Percentiles rank a stretch among this genome's conserved stretches.
Evolutionary conservation across 2,329 filamentous ascomycete species (phyloP).

Genomic region (Fusarium temperatum): DNA sequence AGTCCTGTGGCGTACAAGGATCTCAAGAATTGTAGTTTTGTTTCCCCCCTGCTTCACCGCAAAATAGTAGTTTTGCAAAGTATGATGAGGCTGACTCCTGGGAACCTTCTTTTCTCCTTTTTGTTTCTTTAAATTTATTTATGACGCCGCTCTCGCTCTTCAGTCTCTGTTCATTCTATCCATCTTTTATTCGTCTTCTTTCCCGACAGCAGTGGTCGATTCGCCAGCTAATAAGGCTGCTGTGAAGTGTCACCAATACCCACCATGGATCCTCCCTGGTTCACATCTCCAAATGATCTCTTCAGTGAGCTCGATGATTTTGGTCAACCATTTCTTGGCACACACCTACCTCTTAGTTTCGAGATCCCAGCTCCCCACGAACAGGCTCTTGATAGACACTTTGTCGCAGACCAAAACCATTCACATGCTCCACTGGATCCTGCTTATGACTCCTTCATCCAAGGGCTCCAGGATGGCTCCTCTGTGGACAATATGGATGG

Average conservation of each 20-base stretch:
- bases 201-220: neutral
- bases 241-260: neutral
- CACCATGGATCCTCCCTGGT: neutral
- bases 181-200: neutral
- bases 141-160: neutral
- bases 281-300: neutral
- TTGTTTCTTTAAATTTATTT: neutral
- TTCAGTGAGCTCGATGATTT: neutral
- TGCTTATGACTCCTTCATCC: rapidly evolving
- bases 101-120: neutral
- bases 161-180: neutral
- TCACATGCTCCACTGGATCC: rapidly evolving
- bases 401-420: neutral
- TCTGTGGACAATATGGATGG: neutral
- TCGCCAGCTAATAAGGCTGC: neutral
- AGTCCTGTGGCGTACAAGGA: neutral
- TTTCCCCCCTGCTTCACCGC: neutral
- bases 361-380: neutral
- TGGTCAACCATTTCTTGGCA: neutral
- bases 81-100: neutral
- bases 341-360: neutral
- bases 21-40: neutral
- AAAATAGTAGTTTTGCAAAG: conserved; percentile 3
- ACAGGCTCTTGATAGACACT: neutral
- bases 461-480: rapidly evolving